Percentiles rank a stretch among this genome's conserved stretches.
These are phyloP conservation scores for Linnemannia schmuckeri DNA, from an alignment of 192 early-diverging fungal species.

Conservation along the genomic window DNA sequence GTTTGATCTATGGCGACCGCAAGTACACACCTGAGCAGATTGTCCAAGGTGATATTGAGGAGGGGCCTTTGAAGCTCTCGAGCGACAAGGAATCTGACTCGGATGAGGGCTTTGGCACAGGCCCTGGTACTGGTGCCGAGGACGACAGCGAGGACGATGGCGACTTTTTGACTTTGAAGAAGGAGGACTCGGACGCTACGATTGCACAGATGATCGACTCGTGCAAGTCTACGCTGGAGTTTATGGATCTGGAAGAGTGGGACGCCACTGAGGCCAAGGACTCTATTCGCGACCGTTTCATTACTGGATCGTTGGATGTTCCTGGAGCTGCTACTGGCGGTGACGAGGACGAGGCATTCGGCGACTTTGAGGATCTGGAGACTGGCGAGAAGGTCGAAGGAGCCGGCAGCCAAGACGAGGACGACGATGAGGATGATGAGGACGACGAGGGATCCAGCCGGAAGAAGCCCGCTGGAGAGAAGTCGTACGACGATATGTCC, in stretches of 20 bases:
- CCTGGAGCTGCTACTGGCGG: constrained; percentile 56
- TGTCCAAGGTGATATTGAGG: constrained; percentile 49
- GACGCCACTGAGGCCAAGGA: constrained; percentile 75
- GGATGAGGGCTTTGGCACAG: constrained; percentile 60
- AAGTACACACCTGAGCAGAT: constrained; percentile 67
- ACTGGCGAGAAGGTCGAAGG: constrained; percentile 68
- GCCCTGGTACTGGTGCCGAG: constrained; percentile 55
- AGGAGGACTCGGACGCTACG: constrained; percentile 39
- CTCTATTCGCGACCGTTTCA: constrained; percentile 80
- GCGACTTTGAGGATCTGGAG: constrained; percentile 87
- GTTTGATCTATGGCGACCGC: constrained; percentile 83
- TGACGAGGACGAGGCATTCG: constrained; percentile 72
- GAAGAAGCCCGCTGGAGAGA: constrained; percentile 47
- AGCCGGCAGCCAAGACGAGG: constrained; percentile 36
- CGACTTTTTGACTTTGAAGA: constrained; percentile 72
- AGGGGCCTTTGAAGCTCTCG: constrained; percentile 35
- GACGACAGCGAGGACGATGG: constrained; percentile 67
- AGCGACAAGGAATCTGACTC: constrained; percentile 47
- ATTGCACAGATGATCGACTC: constrained; percentile 73
- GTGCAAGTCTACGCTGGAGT: constrained; percentile 70
- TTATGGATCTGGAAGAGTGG: constrained; percentile 76
- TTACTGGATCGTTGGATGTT: constrained; percentile 73
- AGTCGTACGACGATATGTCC: constrained; percentile 69
- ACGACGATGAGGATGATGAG: constrained; percentile 40
- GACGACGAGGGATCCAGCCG: constrained; percentile 6